Base-by-base conservation (phyloP, 148 eudicot species). In the Camellia japonica region DNA sequence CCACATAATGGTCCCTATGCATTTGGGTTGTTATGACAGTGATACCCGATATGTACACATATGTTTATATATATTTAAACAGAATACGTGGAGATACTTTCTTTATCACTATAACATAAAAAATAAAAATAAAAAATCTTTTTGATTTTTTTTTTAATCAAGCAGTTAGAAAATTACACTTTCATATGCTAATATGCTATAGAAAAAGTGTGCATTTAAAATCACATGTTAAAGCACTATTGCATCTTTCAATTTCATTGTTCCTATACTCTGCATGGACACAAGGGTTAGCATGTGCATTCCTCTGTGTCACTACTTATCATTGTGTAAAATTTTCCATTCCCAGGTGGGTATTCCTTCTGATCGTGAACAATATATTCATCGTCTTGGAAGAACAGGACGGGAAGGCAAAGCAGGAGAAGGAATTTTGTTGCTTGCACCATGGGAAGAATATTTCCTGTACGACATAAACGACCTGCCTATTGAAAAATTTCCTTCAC, bases 331-430 rank as follows among this genome's bases (percentile, higher is more conserved):
- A 9, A 1, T 44, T 69, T 70, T 82, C 66, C 71, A 12, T 82
- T 72, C 79, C 70, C 87, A 96, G 99, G 89, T 93, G 71, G 97
- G 99, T 62, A 79, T 91, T 60, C 99, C 99, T 52, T 46, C 87
- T n/a, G 95, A 93, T 71, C 85, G 92, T 73, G 93, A 90, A 79
- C 93, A 93, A 52, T 95, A 95, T 82, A 89, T 93, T 73, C 94
- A 92, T 82, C 90, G 97, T 41, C 88, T 93, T 78, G 99, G 97
- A 86, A 89, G 99, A 83, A 95, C 99, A 56, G 99, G 97, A 56
- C 87, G 97, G 44, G 97, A 85, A 86, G 99, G 97, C 69, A 95
- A 95, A 86, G 91, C 77, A 62, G 98, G 99, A 56, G 90, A 89
- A 84, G 93, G 97, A 65, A 84, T 93, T 73, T 78, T 95, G 81